Base-by-base conservation (phyloP, 495 filamentous ascomycete genomes). In the Penicillium turbatum region DNA sequence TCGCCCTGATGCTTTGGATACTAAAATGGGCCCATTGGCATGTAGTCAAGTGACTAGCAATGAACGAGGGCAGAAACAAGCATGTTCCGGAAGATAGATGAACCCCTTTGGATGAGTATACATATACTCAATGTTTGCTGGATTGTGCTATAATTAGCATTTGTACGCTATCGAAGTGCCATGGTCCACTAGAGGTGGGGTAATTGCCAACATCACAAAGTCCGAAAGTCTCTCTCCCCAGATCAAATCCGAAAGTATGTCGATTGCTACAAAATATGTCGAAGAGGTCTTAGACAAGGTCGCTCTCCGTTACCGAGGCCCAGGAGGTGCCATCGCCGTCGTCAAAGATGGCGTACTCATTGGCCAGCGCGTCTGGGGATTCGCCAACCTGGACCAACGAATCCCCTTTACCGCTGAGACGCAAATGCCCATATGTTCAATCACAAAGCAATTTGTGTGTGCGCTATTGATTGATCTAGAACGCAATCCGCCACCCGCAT, bases 371-470 rank as follows among this genome's bases (percentile, higher is more conserved):
- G 54, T 60, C 36, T 72, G 69, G 69, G 69, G 69, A 37, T 70
- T 65, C 29, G 67, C 69, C 8, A 56, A 72, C 50, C 13, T 70
- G 5, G 52, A 66, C 27, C 32, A 59, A 7, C 63, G 60, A 2
- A 57, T 68, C 34, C 57, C 48, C 26, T 41, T 72, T 37, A 55
- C 61, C 0, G 37, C 63, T 6, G 26, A 60, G 6, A 65, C 52
- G 0, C 65, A 36, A 29, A 58, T 72, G 39, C 67, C 69, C 1
- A 70, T 72, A 24, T 72, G 69, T 37, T 72, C 69, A 7, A 72
- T 70, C 39, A 67, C 67, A 1, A 72, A 72, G 38, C 69, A 72
- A 27, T 65, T 70, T 16, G 39, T 72, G 1, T 70, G 67, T 38
- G 61, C 59, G 13, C 26, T 72, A 12, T 35, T 70, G 29, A 34